phyloP scores from a whole-genome alignment of 2,329 filamentous ascomycete species.

The Ceratocystis cacaofunesta region DNA sequence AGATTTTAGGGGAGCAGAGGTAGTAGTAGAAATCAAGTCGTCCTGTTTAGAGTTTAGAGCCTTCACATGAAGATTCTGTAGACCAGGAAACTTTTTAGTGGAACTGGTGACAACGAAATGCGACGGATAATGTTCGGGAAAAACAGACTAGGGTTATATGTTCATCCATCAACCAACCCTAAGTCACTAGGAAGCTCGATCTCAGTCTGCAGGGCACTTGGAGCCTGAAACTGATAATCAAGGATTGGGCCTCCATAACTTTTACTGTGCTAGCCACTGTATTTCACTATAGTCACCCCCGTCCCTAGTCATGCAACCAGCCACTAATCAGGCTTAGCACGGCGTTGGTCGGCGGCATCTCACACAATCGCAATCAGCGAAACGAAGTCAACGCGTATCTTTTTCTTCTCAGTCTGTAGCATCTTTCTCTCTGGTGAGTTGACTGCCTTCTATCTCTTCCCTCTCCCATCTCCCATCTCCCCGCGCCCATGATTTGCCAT shows the following conservation, averaged over 20 bases:
- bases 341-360: no score
- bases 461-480: no score
- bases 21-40: no score
- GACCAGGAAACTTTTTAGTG: conserved; percentile 12
- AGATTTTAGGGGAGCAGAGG: no score
- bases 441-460: no score
- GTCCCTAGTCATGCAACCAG: not conserved
- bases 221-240: not conserved
- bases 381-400: no score
- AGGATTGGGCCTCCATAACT: not conserved
- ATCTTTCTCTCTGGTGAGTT: no score
- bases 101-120: not conserved
- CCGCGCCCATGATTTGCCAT: not conserved
- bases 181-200: not conserved
- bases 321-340: not conserved
- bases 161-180: not conserved
- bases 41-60: no score
- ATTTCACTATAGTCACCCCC: not conserved
- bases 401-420: no score
- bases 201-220: not conserved
- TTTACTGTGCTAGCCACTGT: not conserved
- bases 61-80: not conserved
- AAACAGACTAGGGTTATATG: not conserved
- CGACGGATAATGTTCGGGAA: not conserved
- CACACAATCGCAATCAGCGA: no score